phyloP scores from a whole-genome alignment of 371 early-diverging fungal genomes.

The Quaeritorhiza haematococci region DNA sequence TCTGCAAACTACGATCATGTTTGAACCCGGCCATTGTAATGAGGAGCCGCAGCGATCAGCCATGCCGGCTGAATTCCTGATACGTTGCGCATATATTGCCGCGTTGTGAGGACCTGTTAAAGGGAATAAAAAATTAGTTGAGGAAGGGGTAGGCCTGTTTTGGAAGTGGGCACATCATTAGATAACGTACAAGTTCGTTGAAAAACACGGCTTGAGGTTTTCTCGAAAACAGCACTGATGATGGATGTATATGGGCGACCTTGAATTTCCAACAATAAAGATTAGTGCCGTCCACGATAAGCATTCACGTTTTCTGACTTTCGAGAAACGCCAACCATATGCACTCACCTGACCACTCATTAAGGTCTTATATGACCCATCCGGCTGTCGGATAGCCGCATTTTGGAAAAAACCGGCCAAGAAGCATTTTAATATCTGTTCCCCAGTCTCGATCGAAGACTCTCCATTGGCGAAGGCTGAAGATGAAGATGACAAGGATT shows the following conservation, averaged over 20 bases:
- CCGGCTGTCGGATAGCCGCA: slow-evolving; percentile 81
- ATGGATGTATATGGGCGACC: slow-evolving; percentile 82
- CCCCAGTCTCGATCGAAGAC: slow-evolving; percentile 43
- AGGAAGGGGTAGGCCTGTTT: neutral
- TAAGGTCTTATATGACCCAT: slow-evolving; percentile 81
- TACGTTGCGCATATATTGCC: slow-evolving; percentile 80
- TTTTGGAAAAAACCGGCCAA: slow-evolving; percentile 87
- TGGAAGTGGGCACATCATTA: neutral
- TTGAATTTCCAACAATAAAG: no score
- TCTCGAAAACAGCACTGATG: slow-evolving; percentile 75
- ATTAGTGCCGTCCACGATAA: no score
- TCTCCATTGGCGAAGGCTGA: slow-evolving; percentile 53
- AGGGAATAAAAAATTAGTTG: neutral
- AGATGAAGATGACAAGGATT: neutral
- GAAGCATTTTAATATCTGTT: slow-evolving; percentile 74
- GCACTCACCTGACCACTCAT: slow-evolving; percentile 50
- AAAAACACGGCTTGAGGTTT: slow-evolving; percentile 33
- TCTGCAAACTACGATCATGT: no score
- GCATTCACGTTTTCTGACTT: neutral
- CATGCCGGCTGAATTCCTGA: slow-evolving; percentile 79
- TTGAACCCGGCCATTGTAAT: slow-evolving; percentile 64
- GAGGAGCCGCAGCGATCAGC: slow-evolving; percentile 78
- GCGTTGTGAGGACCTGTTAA: slow-evolving; percentile 73
- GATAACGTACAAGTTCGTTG: slow-evolving; percentile 35
- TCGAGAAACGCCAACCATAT: no score